These are phyloP conservation scores for Talaromyces sp. DNA, from an alignment of 2,329 filamentous ascomycete genomes.

Conservation along the genomic window DNA sequence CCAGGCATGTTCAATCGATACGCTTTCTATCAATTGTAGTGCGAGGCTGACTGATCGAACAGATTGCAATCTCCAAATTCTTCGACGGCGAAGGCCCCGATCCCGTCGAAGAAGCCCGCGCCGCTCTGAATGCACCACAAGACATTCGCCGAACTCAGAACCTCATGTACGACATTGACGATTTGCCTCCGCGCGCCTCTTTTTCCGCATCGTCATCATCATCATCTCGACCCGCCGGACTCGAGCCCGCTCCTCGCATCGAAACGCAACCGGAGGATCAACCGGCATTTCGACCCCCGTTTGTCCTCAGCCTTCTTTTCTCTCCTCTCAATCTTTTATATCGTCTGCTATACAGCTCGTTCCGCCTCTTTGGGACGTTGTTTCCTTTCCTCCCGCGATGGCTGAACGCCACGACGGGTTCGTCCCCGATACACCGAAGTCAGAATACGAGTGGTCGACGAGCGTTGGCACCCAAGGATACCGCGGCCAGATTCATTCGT, in stretches of 20 bases:
- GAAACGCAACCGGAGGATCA: conserved; percentile 69
- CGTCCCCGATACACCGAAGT: conserved; percentile 42
- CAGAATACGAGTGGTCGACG: conserved; percentile 67
- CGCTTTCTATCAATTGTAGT: not conserved
- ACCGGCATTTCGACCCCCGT: conserved; percentile 65
- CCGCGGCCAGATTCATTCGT: conserved; percentile 79
- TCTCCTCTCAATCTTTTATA: conserved; percentile 78
- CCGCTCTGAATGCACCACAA: conserved; percentile 61
- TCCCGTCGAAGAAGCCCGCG: conserved; percentile 71
- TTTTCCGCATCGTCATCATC: conserved; percentile 28
- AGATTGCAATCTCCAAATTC: conserved; percentile 96
- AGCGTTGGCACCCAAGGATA: conserved; percentile 78
- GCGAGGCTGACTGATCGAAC: not conserved
- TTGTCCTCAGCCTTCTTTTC: conserved; percentile 74
- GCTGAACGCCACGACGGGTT: conserved; percentile 46
- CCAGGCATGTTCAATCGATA: conserved; percentile 55
- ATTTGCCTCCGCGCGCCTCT: conserved; percentile 28
- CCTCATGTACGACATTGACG: conserved; percentile 53
- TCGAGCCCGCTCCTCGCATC: conserved; percentile 75
- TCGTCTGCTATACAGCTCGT: conserved; percentile 61
- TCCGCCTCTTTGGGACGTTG: conserved; percentile 71
- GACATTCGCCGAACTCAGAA: conserved; percentile 68
- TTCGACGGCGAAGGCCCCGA: conserved; percentile 93
- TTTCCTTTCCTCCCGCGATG: conserved; percentile 75
- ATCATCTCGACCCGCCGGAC: conserved; percentile 38